Evolutionary conservation across 2,329 filamentous ascomycete genomes (phyloP).

Genomic region (Huntiella bhutanensis): DNA sequence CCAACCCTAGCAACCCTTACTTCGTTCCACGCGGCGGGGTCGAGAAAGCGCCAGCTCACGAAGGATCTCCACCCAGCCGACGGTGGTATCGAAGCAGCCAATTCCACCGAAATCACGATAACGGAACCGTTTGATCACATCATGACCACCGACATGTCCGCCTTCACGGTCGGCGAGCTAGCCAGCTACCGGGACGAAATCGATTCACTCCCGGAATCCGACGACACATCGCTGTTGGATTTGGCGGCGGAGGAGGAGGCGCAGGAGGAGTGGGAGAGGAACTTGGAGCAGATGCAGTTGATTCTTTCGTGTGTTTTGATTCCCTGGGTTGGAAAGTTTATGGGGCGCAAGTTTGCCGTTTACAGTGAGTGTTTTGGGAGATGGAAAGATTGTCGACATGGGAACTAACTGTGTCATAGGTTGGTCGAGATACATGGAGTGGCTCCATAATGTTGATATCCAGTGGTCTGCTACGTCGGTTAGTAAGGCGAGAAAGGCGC

Average conservation of each 20-base stretch:
- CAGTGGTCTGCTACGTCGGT: constrained; percentile 40
- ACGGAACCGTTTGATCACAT: too few relatives aligned
- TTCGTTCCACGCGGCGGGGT: too few relatives aligned
- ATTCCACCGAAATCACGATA: too few relatives aligned
- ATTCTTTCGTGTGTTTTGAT: constrained; percentile 87
- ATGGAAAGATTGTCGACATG: background rate
- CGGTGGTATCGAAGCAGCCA: too few relatives aligned
- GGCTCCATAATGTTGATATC: constrained; percentile 70
- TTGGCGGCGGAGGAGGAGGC: constrained; percentile 58
- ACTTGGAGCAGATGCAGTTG: constrained; percentile 80
- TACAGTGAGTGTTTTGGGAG: constrained; percentile 48
- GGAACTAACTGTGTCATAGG: constrained; percentile 29
- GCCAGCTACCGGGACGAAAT: constrained; percentile 36
- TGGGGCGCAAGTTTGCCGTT: constrained; percentile 86
- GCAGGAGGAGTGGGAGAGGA: constrained; percentile 87
- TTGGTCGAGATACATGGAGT: constrained; percentile 84
- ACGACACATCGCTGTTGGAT: constrained; percentile 24
- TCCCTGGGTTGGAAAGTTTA: constrained; percentile 84
- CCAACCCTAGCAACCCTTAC: too few relatives aligned
- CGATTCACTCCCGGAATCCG: constrained; percentile 42
- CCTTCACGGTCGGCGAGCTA: constrained; percentile 17
- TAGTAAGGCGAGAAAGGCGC: constrained; percentile 43
- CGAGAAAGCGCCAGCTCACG: too few relatives aligned
- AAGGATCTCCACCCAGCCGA: too few relatives aligned
- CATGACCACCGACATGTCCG: too few relatives aligned